phyloP scores from a whole-genome alignment of 2,329 filamentous ascomycete species.

The Fonsecaea monophora region DNA sequence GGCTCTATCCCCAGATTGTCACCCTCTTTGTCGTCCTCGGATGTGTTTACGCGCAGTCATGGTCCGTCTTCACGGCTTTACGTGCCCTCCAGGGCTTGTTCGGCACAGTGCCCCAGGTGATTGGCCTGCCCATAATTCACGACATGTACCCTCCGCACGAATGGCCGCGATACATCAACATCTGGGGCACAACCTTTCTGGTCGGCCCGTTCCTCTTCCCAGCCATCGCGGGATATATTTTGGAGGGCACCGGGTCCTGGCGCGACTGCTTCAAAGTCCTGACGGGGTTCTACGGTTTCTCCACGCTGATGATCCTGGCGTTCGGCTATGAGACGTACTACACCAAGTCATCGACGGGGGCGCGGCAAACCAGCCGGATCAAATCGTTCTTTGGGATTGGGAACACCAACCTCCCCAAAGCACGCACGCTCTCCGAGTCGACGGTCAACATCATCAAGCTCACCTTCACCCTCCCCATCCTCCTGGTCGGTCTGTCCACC shows the following conservation, averaged over 20 bases:
- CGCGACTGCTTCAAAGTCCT: constrained; percentile 46
- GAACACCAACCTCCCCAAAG: constrained; percentile 43
- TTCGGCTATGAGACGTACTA: constrained; percentile 47
- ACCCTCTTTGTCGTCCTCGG: constrained; percentile 51
- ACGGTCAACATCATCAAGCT: constrained; percentile 44
- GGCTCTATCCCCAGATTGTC: constrained; percentile 52
- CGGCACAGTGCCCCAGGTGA: constrained; percentile 50
- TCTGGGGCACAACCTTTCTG: constrained; percentile 49
- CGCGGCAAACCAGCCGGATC: constrained; percentile 31
- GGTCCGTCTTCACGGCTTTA: constrained; percentile 49
- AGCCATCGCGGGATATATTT: constrained; percentile 48
- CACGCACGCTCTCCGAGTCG: constrained; percentile 40
- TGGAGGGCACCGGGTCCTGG: constrained; percentile 44
- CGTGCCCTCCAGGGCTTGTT: constrained; percentile 49
- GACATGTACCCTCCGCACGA: constrained; percentile 47
- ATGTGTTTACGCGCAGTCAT: constrained; percentile 49
- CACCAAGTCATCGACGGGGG: constrained; percentile 33
- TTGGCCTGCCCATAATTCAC: constrained; percentile 50
- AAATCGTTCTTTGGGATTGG: constrained; percentile 45
- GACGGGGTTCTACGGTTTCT: constrained; percentile 47
- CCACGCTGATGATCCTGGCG: constrained; percentile 45
- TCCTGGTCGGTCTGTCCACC: constrained; percentile 40
- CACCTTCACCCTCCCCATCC: constrained; percentile 28
- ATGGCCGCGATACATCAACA: constrained; percentile 50
- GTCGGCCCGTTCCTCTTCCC: constrained; percentile 49